Base-by-base conservation (phyloP, 805 yeast genomes). In the Pachysolen tannophilus region DNA sequence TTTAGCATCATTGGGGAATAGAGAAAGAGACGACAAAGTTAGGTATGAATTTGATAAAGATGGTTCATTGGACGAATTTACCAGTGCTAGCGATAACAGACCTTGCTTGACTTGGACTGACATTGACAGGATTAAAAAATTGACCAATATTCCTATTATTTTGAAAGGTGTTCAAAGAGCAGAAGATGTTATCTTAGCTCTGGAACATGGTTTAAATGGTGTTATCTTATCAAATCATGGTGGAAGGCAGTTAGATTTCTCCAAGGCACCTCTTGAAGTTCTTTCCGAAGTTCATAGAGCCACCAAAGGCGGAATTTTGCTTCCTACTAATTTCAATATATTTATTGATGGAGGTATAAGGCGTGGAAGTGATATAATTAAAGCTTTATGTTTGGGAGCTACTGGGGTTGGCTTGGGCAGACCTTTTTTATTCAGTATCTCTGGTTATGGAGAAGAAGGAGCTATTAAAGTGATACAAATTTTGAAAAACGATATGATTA, bases 11-110 rank as follows among this genome's bases (percentile, higher is more conserved):
- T 64, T 82, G 26, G 95, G 95, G 9, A 71, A 87, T 41, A 70
- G 95, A 41, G 95, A 86, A 56, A 85, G 83, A 53, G 95, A 86
- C 50, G 72, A 75, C 75, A 72, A 85, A 42, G 58, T 75, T 37
- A 81, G 82, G 52, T 71, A 71, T 42, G 56, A 62, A 14, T 65
- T 72, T 68, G 71, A 46, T 64, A 67, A 60, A 3, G 46, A 40
- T 15, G 33, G 32, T 4, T 6, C 26, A 3, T 23, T 37, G 24
- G 75, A 69, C 18, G 51, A 52, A 13, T 61, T 55, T 17, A 60
- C 48, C 13, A 58, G 41, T 28, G 57, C 52, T 10, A 63, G 57
- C 13, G 65, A 72, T 5, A 82, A 76, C 46, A 61, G 81, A 28
- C 53, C 78, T 8, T 52, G 69, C 1, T 53, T 78, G 24, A 58